phyloP scores from a whole-genome alignment of 192 early-diverging fungal species.

The Linnemannia exigua region DNA sequence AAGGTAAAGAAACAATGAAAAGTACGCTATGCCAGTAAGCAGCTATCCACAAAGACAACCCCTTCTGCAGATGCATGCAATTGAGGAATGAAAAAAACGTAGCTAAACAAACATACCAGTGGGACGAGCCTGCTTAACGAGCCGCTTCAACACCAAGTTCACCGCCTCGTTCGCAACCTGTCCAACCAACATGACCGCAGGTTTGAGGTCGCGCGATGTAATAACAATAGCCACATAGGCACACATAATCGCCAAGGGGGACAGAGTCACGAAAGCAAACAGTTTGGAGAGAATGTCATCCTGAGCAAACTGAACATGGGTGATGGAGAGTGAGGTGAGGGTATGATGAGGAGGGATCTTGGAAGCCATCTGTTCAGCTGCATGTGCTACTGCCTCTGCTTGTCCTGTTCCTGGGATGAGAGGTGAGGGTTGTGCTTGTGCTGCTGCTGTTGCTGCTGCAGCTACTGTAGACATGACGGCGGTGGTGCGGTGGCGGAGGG shows the following conservation, averaged over 20 bases:
- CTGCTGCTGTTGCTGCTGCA: neutral
- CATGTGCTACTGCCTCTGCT: neutral
- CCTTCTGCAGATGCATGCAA: neutral
- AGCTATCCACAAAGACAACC: too few relatives aligned
- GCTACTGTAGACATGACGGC: neutral
- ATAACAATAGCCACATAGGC: conserved; percentile 76
- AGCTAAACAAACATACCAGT: conserved; percentile 57
- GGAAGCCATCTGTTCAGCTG: neutral
- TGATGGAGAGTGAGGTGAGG: conserved; percentile 74
- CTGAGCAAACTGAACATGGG: conserved; percentile 77
- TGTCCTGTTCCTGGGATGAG: neutral
- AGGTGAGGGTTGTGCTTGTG: neutral
- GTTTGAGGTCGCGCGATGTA: conserved; percentile 70
- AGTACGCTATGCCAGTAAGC: too few relatives aligned
- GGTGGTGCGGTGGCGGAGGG: conserved; percentile 24
- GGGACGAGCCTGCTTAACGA: conserved; percentile 74
- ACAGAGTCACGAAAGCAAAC: conserved; percentile 74
- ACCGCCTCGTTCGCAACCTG: conserved; percentile 79
- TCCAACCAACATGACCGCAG: conserved; percentile 73
- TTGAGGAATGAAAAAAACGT: neutral
- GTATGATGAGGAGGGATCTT: conserved; percentile 43
- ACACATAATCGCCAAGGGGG: conserved; percentile 76
- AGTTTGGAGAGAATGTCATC: conserved; percentile 69
- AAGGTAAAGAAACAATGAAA: too few relatives aligned
- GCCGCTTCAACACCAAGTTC: conserved; percentile 73